Evolutionary conservation across 345 rosid genomes (phyloP), one percentile per base, ranked within the genome.

Genomic region (Boechera retrofracta): DNA sequence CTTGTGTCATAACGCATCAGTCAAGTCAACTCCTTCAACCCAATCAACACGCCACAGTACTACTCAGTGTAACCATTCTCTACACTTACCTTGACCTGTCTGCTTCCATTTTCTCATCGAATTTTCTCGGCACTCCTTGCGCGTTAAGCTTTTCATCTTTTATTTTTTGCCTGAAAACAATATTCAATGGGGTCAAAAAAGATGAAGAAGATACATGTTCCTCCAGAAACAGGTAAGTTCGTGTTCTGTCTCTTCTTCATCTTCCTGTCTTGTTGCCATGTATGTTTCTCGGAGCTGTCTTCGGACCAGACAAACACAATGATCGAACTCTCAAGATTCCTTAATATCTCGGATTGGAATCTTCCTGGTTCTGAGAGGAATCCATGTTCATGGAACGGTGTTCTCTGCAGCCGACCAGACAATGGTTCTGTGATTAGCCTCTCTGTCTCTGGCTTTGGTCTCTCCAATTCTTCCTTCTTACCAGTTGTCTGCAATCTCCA

Each of bases 331-430:
- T 85, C 87, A 13, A 26, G 4, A 18, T 5, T 7, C 3, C 83
- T 85, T 0, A 61, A 63, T 70, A 36, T 15, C 76, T 15, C 78
- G n/a, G 35, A 47, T 5, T 87, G 94, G 98, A 29, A 73, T 78
- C 29, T 35, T 61, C 62, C 58, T 58, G 70, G 80, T 35, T 72
- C 0, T 33, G 67, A 85, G 65, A 81, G 79, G 6, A 72, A 85
- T 69, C 87, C 86, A 35, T 89, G 98, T 78, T 67, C 3, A 3
- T 92, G 96, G 98, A 41, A 71, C 2, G 85, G 88, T 6, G 89
- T 91, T 73, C 5, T 5, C 0, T 89, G 98, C 83, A 78, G 81
- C 82, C 60, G 11, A 63, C 71, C 83, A 51, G 38, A 38, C 67
- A 80, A 71, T 39, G 38, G 79, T 21, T 69, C 83, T 31, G 60